Base-by-base conservation (phyloP, 2,329 filamentous ascomycete species). In the Penicillium griseofulvum region DNA sequence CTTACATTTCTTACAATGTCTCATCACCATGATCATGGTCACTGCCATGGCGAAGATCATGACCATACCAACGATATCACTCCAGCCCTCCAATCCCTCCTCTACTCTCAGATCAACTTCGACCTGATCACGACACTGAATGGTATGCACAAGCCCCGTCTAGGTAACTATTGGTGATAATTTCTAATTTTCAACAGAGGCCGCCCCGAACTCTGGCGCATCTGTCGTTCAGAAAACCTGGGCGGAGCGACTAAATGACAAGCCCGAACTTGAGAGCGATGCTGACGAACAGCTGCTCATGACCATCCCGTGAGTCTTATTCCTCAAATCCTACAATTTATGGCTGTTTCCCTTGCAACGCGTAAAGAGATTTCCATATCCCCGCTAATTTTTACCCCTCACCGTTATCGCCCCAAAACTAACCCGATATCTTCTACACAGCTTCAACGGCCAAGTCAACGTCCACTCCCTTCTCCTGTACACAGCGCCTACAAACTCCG, bases 261-360 rank as follows among this genome's bases (percentile, higher is more conserved):
- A 85, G 65, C 90, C 91, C 0, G 89, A 95, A 75, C 81, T 99
- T 29, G 84, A 83, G 66, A 96, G 91, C 69, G 90, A 95, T 70
- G 86, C 87, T 0, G 94, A 97, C 71, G 91, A 96, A 78, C 91
- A 99, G 78, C 75, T 99, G n/a, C 78, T 99, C 53, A 90, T 99
- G 81, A 87, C 88, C 60, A 83, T 97, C 36, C 94, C 94, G 89
- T 95, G 77, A 64, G 89, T 59, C 31, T 10, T 7, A 14, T 37
- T 52, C 7, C 5, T 28, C 4, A 5, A 11, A 17, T 14, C 0
- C 28, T 19, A 50, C 1, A 16, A 34, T 26, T 26, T 12, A 8
- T n/a, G 2, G 26, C 16, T 50, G 16, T 16, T 44, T 5, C 36
- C 43, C 24, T 36, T 12, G 31, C 36, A 44, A 24, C 38, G 19